phyloP scores from a whole-genome alignment of 352 stramenopile species.

The Peronospora destructor region DNA sequence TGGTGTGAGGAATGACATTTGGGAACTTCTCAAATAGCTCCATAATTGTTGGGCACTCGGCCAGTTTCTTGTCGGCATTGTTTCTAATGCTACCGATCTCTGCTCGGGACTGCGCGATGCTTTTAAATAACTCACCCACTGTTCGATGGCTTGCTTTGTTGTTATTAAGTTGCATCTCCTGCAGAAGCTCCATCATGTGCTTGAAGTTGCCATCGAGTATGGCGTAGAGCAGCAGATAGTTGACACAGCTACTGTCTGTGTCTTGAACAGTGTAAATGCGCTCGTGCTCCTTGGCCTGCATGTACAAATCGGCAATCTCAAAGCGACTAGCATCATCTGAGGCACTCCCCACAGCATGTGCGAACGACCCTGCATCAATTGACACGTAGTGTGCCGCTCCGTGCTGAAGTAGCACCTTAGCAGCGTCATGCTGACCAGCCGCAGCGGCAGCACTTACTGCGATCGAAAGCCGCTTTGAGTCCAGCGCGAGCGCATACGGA shows the following conservation, averaged over 20 bases:
- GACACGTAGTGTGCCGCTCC: constrained; percentile 33
- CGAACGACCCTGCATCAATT: constrained; percentile 59
- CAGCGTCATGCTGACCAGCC: constrained; percentile 27
- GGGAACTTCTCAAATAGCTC: constrained; percentile 52
- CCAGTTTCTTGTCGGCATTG: constrained; percentile 25
- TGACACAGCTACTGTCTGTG: constrained; percentile 46
- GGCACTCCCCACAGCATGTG: constrained; percentile 48
- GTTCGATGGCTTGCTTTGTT: constrained; percentile 40
- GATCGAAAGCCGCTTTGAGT: constrained; percentile 52
- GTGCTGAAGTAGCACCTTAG: constrained; percentile 38
- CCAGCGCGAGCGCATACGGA: constrained; percentile 29
- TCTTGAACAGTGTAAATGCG: constrained; percentile 47
- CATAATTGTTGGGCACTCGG: constrained; percentile 44
- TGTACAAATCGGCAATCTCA: constrained; percentile 51
- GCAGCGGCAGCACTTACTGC: constrained; percentile 49
- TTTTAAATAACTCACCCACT: constrained; percentile 44
- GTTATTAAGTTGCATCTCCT: constrained; percentile 68
- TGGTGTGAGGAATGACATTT: constrained; percentile 42
- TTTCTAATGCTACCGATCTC: constrained; percentile 2
- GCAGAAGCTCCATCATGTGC: constrained; percentile 68
- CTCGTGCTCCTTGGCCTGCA: constrained; percentile 43
- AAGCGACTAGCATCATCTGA: constrained; percentile 37
- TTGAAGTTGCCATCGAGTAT: constrained; percentile 64
- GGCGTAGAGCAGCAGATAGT: constrained; percentile 56
- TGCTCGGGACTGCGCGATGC: constrained; percentile 45